A percentile compares a stretch with the other conserved stretches of the same genome.
phyloP scores from a whole-genome alignment of 331 rosid genomes.

The Phaseolus coccineus region DNA sequence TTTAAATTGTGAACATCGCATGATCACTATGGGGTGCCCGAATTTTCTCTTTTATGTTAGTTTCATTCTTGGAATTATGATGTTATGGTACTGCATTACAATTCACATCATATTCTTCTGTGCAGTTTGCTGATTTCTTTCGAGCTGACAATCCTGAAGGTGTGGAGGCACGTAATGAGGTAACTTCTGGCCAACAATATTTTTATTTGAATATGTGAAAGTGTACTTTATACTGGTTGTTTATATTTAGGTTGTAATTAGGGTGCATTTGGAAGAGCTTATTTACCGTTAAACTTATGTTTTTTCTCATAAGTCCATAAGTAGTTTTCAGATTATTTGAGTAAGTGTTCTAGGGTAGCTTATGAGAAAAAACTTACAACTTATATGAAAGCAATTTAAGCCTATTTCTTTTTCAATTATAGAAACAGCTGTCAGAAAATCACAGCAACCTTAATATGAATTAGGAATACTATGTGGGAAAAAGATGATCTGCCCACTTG shows the following conservation, averaged over 20 bases:
- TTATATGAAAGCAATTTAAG: not conserved
- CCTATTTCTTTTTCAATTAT: not conserved
- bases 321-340: not conserved
- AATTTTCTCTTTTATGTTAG: not conserved
- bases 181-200: slow-evolving; percentile 31
- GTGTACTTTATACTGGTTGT: slow-evolving; percentile 15
- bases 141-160: slow-evolving; percentile 95
- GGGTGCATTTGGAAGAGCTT: not conserved
- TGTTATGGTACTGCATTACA: slow-evolving; percentile 11
- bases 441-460: no score
- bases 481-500: no score
- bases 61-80: slow-evolving; percentile 33
- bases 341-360: not conserved
- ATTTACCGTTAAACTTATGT: not conserved
- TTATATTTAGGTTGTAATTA: not conserved
- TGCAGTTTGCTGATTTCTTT: slow-evolving; percentile 92
- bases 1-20: slow-evolving; percentile 4
- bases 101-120: slow-evolving; percentile 35
- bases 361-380: not conserved
- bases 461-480: no score
- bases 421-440: not conserved
- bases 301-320: not conserved
- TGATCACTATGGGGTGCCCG: slow-evolving; percentile 26
- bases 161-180: slow-evolving; percentile 90
- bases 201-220: slow-evolving; percentile 12